Percentiles rank a stretch among this genome's conserved stretches.
These are phyloP conservation scores for Amphicarpaea edgeworthii DNA, from an alignment of 306 rosid species.

Conservation along the genomic window DNA sequence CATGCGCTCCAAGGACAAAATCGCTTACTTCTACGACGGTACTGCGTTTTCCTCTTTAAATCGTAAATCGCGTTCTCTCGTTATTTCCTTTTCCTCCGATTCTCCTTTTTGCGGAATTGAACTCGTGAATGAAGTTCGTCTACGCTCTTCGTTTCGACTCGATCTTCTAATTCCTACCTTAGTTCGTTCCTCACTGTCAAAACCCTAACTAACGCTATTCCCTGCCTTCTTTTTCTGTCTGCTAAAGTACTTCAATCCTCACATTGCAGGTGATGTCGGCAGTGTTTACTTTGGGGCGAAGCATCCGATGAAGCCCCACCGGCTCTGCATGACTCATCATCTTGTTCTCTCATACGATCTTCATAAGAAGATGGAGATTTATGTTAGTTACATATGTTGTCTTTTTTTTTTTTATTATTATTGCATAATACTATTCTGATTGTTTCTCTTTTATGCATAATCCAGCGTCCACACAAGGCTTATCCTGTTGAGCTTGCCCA, in stretches of 20 bases:
- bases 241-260: conserved; percentile 28
- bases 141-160: neutral
- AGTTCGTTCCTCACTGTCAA: neutral
- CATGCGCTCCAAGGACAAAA: conserved; percentile 90
- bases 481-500: conserved; percentile 99
- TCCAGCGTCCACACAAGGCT: conserved; percentile 99
- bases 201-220: conserved; percentile 53
- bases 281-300: conserved; percentile 98
- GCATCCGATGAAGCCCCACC: conserved; percentile 99
- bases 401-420: conserved; percentile 26
- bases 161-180: neutral
- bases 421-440: conserved; percentile 22
- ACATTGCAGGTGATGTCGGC: conserved; percentile 92
- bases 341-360: conserved; percentile 97
- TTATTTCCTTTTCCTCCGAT: neutral
- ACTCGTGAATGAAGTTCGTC: neutral
- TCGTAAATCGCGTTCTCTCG: neutral
- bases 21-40: conserved; percentile 97
- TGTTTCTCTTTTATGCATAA: conserved; percentile 38
- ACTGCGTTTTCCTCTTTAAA: conserved; percentile 8
- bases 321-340: conserved; percentile 98
- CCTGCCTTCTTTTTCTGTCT: neutral
- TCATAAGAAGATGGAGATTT: conserved; percentile 96
- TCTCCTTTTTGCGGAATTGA: neutral
- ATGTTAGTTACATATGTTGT: conserved; percentile 62